Percentiles rank a stretch among this genome's conserved stretches.
These are phyloP conservation scores for Angomonas ambiguus DNA, from an alignment of 208 protist species.

Conservation along the genomic window DNA sequence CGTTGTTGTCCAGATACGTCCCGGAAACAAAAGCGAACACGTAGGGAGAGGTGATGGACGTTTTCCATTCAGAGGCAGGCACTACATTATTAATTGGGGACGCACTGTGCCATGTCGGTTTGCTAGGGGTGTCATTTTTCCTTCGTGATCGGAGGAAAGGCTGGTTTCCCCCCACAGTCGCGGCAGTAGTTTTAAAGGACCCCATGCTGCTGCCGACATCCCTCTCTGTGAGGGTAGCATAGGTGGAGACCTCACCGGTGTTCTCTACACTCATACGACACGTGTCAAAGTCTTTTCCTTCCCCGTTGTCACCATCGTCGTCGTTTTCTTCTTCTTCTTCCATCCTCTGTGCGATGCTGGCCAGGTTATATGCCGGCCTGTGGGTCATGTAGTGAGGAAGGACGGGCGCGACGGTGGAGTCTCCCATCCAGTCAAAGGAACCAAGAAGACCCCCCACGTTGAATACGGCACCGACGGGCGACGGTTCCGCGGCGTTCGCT, in stretches of 20 bases:
- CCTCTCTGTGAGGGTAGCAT: not conserved
- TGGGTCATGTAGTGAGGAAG: slow-evolving; percentile 8
- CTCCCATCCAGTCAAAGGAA: slow-evolving; percentile 11
- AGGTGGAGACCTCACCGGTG: not conserved
- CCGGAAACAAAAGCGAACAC: slow-evolving; percentile 53
- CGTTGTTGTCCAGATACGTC: slow-evolving; percentile 23
- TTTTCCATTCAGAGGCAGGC: not conserved
- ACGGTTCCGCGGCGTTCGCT: not conserved
- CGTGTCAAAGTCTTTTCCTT: not conserved
- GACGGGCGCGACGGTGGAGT: not conserved
- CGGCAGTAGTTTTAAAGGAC: not conserved
- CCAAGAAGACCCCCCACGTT: slow-evolving; percentile 6
- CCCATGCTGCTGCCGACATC: not conserved
- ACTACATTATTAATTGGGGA: not conserved
- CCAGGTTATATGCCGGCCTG: not conserved
- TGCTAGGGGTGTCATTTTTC: not conserved
- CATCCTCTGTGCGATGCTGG: not conserved
- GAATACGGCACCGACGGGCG: slow-evolving; percentile 6
- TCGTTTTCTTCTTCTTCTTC: not conserved
- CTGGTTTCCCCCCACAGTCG: not conserved
- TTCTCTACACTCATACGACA: not conserved
- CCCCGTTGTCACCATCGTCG: not conserved
- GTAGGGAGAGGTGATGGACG: slow-evolving; percentile 15
- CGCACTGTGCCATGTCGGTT: not conserved
- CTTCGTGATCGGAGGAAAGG: not conserved